Base-by-base conservation (phyloP, 768 basidiomycete species). In the Mycena venus region DNA sequence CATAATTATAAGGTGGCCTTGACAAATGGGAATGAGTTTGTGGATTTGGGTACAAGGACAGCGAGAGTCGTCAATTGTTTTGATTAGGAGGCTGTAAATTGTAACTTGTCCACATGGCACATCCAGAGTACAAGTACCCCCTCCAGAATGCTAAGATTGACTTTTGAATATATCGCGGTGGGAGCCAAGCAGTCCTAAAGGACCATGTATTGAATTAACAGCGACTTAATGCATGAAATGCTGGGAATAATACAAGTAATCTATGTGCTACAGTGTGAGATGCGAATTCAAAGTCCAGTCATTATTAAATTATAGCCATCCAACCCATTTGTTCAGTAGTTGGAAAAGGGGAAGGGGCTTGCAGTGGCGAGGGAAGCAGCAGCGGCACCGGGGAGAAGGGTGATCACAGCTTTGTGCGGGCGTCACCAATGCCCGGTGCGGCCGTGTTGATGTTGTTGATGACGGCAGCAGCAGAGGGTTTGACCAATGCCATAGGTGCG, bases 341-440 rank as follows among this genome's bases (percentile, higher is more conserved):
- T 66, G 19, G 72, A 73, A 51, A 73, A 73, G 40, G 65, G 58
- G 72, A 73, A 68, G 23, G 72, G 71, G 47, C 67, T 60, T 21
- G 63, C 64, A 5, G 56, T 61, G 15, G 56, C 58, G 27, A 49
- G 25, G 42, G 71, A 47, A 32, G 60, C 51, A 6, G 58, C 47
- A 29, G 69, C 60, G 11, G 38, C 3, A 14, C n/a, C 38, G 31
- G 62, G 34, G 12, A 63, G 27, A 38, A 71, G 61, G 6, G 51
- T 64, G 38, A 63, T 49, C 8, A 69, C 34, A 55, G 40, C 23
- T 32, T 12, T 3, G 53, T 14, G 27, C 2, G n/a, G n/a, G n/a
- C 19, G 0, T 56, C 59, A 19, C 14, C 21, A 17, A n/a, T 21
- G 1, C 14, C 27, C 1, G 38, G 5, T 3, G 36, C 23, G 3